Conservation (phyloP, 2,329 filamentous ascomycete species). For the Alternaria sp. region DNA sequence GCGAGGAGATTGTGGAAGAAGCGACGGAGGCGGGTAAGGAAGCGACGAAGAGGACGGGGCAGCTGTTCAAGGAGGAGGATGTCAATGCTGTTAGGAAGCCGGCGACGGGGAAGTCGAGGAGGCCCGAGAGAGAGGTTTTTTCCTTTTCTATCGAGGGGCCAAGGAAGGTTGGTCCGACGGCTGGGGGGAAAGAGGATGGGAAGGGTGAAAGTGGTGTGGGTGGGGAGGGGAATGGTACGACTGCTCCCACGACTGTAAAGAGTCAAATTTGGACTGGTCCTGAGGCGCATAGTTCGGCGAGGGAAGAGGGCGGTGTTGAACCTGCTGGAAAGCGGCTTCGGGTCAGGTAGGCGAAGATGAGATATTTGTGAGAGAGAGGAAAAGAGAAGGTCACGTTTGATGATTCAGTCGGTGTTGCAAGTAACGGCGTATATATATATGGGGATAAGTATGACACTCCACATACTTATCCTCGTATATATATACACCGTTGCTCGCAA, state of each 20-base stretch:
- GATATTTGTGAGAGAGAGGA: background rate
- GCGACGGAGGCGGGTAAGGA: background rate
- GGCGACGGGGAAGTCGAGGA: constrained; percentile 17
- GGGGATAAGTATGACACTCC: no score
- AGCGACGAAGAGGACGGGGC: constrained; percentile 9
- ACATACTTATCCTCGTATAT: no score
- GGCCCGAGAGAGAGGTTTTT: constrained; percentile 38
- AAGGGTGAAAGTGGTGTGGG: background rate
- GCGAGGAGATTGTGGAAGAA: constrained; percentile 63
- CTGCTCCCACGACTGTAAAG: background rate
- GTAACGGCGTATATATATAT: no score
- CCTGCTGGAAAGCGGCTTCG: constrained; percentile 34
- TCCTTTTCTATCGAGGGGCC: constrained; percentile 47
- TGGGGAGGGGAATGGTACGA: background rate
- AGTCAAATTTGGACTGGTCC: background rate
- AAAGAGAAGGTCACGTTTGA: background rate
- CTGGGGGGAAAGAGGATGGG: background rate
- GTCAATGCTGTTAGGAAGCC: constrained; percentile 4
- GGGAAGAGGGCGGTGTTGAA: constrained; percentile 10
- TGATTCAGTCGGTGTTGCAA: background rate
- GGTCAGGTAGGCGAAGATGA: constrained; percentile 13
- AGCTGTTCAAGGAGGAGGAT: constrained; percentile 7
- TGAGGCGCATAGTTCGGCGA: constrained; percentile 1
- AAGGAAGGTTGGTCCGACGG: constrained; percentile 27
- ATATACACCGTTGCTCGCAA: background rate